Base-by-base conservation (phyloP, 106 monocot species). In the Dendrobium nobile region DNA sequence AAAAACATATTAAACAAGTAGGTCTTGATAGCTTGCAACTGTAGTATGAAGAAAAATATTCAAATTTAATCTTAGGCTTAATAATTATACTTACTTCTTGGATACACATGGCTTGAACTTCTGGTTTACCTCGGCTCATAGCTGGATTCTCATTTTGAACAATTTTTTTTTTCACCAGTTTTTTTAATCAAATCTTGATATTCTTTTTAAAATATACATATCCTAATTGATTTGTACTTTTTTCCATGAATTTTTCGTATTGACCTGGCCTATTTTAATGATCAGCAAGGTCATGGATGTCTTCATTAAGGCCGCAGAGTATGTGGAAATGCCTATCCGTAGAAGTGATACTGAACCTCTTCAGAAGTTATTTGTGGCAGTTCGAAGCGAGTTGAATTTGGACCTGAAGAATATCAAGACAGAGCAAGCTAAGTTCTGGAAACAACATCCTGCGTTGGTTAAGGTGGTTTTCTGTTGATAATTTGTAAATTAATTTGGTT, bases 341-440 rank as follows among this genome's bases (percentile, higher is more conserved):
- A 86, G 88, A 83, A 96, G 91, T 80, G 96, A 96, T 81, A 88
- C 85, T 82, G 93, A 91, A 82, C 85, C 91, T 18, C 87, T 96
- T 58, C 93, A 96, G 82, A 91, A 84, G 77, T 58, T 96, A 26
- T 96, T 93, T 86, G 83, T 90, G 54, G 84, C 81, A 55, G 96
- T 96, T 80, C 85, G 91, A 77, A 88, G 91, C 80, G 93, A 96
- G 73, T 64, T 96, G 31, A 96, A 90, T 84, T 75, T 93, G 47
- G 91, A 93, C 67, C 82, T 88, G 24, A 96, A 96, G 79, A 96
- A 93, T 82, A 93, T 91, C 64, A 93, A 85, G 78, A 85, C 93
- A 79, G 93, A 91, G 68, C 96, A 93, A 75, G 91, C 93, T 80
- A 96, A 96, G 84, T 96, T 93, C 79, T 96, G 96, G 96, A 96